phyloP scores from a whole-genome alignment of 2,329 filamentous ascomycete species.

The Fusarium hainanense region DNA sequence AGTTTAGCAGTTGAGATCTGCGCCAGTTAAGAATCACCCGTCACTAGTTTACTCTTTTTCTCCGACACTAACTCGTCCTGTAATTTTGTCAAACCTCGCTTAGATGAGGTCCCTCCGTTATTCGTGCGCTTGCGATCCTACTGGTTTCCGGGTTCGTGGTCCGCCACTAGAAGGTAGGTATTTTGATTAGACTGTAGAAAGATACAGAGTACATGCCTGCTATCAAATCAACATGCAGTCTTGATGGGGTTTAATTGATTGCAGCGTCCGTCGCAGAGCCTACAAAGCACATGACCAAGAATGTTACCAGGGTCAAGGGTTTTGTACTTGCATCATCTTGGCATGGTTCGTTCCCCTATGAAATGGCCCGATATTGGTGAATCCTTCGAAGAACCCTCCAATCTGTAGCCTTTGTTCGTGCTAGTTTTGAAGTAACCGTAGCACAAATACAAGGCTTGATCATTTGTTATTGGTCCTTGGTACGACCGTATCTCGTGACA shows the following conservation, averaged over 20 bases:
- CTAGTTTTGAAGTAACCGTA: neutral
- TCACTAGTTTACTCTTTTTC: neutral
- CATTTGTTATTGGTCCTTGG: neutral
- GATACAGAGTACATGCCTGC: too few species aligned
- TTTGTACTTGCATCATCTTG: neutral
- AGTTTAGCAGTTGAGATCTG: neutral
- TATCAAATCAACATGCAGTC: too few species aligned
- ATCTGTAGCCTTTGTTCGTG: neutral
- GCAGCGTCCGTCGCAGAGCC: neutral
- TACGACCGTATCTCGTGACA: neutral
- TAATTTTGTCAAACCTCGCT: neutral
- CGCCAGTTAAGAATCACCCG: neutral
- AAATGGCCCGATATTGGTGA: neutral
- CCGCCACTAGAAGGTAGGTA: neutral
- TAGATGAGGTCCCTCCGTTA: neutral
- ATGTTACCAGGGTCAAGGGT: neutral
- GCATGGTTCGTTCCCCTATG: neutral
- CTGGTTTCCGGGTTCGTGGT: neutral
- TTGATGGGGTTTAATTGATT: neutral
- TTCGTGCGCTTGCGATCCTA: neutral
- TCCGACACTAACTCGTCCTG: neutral
- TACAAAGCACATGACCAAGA: neutral
- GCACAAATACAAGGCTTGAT: neutral
- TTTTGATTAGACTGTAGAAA: too few species aligned
- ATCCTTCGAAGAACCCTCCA: neutral